phyloP scores from a whole-genome alignment of 768 basidiomycete species.

The Auriculariales sp. region DNA sequence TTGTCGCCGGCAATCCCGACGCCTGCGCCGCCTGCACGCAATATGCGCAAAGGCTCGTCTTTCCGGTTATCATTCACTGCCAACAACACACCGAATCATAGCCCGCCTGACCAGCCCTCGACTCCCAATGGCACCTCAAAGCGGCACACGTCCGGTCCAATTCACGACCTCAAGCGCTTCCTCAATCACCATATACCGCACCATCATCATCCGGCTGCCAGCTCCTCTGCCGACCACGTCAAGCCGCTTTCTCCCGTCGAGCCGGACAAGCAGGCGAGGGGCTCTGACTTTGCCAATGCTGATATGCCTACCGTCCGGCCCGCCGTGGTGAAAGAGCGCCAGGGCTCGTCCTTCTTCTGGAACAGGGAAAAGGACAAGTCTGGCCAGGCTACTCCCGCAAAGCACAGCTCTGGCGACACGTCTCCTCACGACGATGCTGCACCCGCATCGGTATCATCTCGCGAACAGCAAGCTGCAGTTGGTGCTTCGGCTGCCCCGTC shows the following conservation, averaged over 20 bases:
- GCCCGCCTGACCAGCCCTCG: not conserved
- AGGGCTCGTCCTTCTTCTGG: slow-evolving; percentile 1
- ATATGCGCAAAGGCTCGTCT: no score
- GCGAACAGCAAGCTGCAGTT: no score
- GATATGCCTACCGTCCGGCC: not conserved
- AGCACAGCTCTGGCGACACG: not conserved
- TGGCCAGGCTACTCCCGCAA: not conserved
- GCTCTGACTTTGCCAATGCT: not conserved
- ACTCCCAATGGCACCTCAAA: slow-evolving; percentile 14
- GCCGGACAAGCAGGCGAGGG: not conserved
- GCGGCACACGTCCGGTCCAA: slow-evolving; percentile 43
- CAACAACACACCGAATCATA: not conserved
- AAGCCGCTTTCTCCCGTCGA: not conserved
- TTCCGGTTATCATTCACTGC: not conserved
- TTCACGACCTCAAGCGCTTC: slow-evolving; percentile 90
- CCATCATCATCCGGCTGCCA: slow-evolving; percentile 16
- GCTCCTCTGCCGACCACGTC: not conserved
- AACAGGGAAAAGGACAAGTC: not conserved
- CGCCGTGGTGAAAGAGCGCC: not conserved
- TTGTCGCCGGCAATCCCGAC: not conserved
- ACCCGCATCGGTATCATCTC: no score
- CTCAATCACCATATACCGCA: slow-evolving; percentile 83
- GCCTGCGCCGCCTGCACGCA: not conserved
- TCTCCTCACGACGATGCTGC: not conserved
- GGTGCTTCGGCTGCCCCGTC: not conserved